Percentiles rank a stretch among this genome's conserved stretches.
phyloP scores from a whole-genome alignment of 208 protist genomes.

The Polymyxa betae region DNA sequence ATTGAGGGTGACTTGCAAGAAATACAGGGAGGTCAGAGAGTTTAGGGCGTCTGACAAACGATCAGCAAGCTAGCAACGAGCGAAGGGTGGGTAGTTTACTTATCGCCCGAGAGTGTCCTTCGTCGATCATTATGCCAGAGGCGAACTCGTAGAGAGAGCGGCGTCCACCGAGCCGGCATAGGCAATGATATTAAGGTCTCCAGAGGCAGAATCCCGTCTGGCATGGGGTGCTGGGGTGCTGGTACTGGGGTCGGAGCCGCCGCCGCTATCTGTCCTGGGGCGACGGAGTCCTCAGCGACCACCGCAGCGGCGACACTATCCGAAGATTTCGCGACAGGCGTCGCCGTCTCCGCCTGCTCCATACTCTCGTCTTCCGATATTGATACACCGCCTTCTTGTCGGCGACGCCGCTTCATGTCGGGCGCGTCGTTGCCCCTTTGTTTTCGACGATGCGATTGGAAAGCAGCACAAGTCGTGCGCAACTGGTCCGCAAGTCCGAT shows the following conservation, averaged over 20 bases:
- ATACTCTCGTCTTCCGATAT: neutral
- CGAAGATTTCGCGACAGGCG: neutral
- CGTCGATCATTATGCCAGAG: constrained; percentile 14
- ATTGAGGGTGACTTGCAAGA: neutral
- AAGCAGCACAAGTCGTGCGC: neutral
- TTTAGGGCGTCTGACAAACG: neutral
- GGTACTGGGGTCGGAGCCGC: neutral
- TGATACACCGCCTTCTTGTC: neutral
- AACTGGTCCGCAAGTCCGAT: neutral
- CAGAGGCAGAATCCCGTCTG: constrained; percentile 22
- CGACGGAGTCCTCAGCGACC: neutral
- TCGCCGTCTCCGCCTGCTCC: neutral
- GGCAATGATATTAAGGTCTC: neutral
- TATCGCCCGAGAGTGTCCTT: constrained; percentile 17
- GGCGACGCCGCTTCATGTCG: neutral
- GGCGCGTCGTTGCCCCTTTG: neutral
- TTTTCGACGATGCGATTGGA: neutral
- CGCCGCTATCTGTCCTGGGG: neutral
- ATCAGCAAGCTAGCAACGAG: neutral
- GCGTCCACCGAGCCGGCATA: neutral
- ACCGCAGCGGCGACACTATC: neutral
- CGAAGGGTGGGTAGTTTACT: neutral
- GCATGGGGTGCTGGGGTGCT: neutral
- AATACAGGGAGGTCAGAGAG: constrained; percentile 12
- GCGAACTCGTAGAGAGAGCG: neutral